phyloP scores from a whole-genome alignment of 148 eudicot species.

The Bassia scoparia region DNA sequence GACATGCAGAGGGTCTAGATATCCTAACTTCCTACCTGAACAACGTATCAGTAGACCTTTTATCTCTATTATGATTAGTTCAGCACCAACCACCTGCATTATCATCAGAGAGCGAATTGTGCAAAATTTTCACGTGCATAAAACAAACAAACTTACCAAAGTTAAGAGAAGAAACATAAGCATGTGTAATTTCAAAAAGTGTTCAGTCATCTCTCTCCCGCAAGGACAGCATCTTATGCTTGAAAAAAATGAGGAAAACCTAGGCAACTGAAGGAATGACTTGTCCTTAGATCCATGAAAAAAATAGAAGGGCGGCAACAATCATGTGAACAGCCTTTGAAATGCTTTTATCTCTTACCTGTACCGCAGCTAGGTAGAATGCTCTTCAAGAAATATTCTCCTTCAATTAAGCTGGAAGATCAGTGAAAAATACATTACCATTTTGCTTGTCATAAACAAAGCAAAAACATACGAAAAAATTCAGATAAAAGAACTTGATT shows the following conservation, averaged over 20 bases:
- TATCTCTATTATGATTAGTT: too few species aligned
- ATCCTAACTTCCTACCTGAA: conserved; percentile 57
- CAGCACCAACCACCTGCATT: too few species aligned
- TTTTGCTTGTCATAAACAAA: not conserved
- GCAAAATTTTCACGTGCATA: too few species aligned
- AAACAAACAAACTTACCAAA: too few species aligned
- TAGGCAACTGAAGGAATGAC: conserved; percentile 73
- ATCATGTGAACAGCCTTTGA: conserved; percentile 44
- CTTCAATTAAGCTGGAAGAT: conserved; percentile 86
- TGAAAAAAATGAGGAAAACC: conserved; percentile 42
- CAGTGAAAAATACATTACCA: conserved; percentile 14
- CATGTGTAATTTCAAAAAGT: too few species aligned
- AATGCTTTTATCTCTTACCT: conserved; percentile 33
- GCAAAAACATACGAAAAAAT: not conserved
- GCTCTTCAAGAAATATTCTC: conserved; percentile 60
- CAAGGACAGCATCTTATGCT: not conserved
- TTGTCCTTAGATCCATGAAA: conserved; percentile 80
- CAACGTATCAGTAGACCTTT: too few species aligned
- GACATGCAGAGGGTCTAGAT: not conserved
- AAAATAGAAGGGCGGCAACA: conserved; percentile 71
- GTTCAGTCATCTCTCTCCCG: not conserved
- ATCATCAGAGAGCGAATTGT: too few species aligned
- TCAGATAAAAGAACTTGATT: not conserved
- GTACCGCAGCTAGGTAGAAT: conserved; percentile 62
- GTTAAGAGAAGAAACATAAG: too few species aligned